Base-by-base conservation (phyloP, 208 protist genomes). In the Leptomonas seymouri region DNA sequence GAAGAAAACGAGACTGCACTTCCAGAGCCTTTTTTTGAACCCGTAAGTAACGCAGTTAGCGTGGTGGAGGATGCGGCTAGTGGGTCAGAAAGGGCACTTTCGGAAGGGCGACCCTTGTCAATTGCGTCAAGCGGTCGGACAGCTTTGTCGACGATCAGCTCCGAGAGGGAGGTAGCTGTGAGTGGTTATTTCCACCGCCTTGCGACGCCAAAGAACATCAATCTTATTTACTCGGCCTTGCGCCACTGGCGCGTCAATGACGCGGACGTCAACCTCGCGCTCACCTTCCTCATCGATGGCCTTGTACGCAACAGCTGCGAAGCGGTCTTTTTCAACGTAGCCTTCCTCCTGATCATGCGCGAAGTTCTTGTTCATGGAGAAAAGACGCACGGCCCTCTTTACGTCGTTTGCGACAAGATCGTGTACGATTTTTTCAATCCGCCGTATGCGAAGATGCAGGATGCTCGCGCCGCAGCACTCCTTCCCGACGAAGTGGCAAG, bases 391-490 rank as follows among this genome's bases (percentile, higher is more conserved):
- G 58, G 34, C 36, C 81, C 80, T 2, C 77, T 96, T 39, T 94
- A 94, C 69, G 59, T 68, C 7, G 72, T 93, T 18, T 93, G 89
- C 65, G 91, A 96, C 71, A 70, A 82, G 23, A 72, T 96, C n/a
- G 78, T 93, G 34, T 93, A 87, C 57, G 58, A 88, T 50, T 96
- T 94, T 67, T 96, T 96, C 74, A 96, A 96, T 57, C 91, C 91
- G 25, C 25, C 76, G 0, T 88, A 74, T 57, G 89, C 91, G 15
- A 81, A 90, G 51, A 41, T 79, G 45, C 71, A 82, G 20, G 88
- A 93, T 64, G 62, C 74, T 11, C 75, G 71, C 21, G 72, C 67
- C 2, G 77, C 58, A 30, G 46, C 53, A 44, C 21, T 46, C 16
- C 53, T 84, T 41, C 66, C 58, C 23, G 78, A 81, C 53, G 67